These are phyloP conservation scores for Rhodamnia argentea DNA, from an alignment of 345 rosid genomes.

Conservation along the genomic window DNA sequence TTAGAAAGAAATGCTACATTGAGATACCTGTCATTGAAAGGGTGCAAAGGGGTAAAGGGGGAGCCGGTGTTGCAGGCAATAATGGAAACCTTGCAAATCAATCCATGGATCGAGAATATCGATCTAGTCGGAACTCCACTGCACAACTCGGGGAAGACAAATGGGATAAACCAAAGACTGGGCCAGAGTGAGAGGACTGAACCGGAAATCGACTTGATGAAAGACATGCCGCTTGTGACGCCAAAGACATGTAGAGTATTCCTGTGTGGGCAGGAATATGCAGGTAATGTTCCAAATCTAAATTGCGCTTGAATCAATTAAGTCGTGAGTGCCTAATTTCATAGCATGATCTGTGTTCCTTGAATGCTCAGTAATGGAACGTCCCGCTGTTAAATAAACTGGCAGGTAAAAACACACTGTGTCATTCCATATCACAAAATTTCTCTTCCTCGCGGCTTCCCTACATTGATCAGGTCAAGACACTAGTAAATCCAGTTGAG, in stretches of 20 bases:
- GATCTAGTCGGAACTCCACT: constrained; percentile 77
- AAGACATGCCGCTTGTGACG: constrained; percentile 80
- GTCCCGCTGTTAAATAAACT: neutral
- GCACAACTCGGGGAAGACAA: constrained; percentile 59
- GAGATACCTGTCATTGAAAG: constrained; percentile 66
- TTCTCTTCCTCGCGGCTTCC: constrained; percentile 63
- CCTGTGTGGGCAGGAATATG: constrained; percentile 92
- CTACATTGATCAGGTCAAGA: constrained; percentile 70
- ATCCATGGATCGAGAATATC: constrained; percentile 81
- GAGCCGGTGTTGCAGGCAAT: constrained; percentile 53
- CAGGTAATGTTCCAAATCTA: constrained; percentile 30
- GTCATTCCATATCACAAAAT: constrained; percentile 60
- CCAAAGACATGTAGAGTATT: constrained; percentile 80
- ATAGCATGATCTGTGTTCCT: neutral
- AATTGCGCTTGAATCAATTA: neutral
- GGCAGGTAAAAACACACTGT: constrained; percentile 73
- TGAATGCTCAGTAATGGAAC: neutral
- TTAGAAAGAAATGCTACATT: constrained; percentile 70
- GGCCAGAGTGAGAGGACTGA: constrained; percentile 59
- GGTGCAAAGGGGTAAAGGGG: constrained; percentile 80
- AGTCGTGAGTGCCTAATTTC: neutral
- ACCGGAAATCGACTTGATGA: constrained; percentile 48
- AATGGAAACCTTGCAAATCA: constrained; percentile 68
- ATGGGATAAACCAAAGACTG: constrained; percentile 59
- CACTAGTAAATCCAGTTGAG: constrained; percentile 73